Evolutionary conservation across 345 rosid genomes (phyloP).

Genomic region (Brassica nigra): DNA sequence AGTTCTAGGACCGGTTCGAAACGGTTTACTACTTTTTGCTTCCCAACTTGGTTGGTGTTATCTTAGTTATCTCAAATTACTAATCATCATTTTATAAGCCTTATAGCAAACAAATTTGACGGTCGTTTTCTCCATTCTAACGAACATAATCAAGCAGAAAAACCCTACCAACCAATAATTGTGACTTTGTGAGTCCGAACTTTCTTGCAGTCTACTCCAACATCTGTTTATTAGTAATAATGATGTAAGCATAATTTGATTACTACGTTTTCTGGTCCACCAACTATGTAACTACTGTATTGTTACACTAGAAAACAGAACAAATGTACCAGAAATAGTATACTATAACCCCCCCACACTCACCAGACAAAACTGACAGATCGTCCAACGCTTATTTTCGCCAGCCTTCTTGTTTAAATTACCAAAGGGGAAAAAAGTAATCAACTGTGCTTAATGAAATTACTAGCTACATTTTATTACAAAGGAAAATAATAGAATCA

Average conservation of each 20-base stretch:
- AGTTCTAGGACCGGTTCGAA: not conserved
- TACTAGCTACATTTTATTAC: no score
- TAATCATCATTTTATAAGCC: not conserved
- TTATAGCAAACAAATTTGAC: not conserved
- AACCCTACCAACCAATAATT: constrained; percentile 24
- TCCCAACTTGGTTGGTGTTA: not conserved
- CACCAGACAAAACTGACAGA: not conserved
- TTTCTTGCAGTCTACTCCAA: constrained; percentile 20
- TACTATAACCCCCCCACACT: not conserved
- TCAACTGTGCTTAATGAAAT: not conserved
- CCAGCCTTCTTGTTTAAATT: not conserved
- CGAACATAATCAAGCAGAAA: not conserved
- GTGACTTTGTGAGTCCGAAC: constrained; percentile 3
- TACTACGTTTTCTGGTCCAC: not conserved
- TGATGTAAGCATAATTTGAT: not conserved
- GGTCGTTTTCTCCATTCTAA: not conserved
- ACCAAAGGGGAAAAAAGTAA: not conserved
- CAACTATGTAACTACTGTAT: not conserved
- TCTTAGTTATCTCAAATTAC: not conserved
- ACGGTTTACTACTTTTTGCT: not conserved
- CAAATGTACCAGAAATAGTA: not conserved
- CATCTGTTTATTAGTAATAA: not conserved
- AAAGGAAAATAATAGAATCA: no score
- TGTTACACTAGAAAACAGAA: not conserved
- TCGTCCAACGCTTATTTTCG: not conserved